A percentile compares a stretch with the other conserved stretches of the same genome.
phyloP scores from a whole-genome alignment of 163 green algal species.

The Scenedesmus sp. region DNA sequence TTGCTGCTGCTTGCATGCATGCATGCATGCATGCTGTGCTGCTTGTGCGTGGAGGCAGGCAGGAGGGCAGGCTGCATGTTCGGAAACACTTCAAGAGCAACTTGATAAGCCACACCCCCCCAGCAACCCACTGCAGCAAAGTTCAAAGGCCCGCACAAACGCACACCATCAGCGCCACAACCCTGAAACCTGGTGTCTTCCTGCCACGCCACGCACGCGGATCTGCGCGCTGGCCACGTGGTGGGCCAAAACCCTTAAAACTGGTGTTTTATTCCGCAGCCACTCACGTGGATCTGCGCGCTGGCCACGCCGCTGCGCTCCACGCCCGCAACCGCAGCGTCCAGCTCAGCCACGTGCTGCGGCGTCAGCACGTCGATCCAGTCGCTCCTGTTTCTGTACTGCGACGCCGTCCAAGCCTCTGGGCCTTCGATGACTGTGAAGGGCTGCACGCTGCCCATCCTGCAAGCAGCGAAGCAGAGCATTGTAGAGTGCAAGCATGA shows the following conservation, averaged over 20 bases:
- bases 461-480: not conserved
- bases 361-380: constrained; percentile 63
- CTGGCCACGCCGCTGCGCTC: not conserved
- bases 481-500: not conserved
- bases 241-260: no score
- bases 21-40: not conserved
- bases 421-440: constrained; percentile 71
- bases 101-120: no score
- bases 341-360: constrained; percentile 71
- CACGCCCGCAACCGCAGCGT: constrained; percentile 64
- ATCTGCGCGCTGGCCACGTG: not conserved
- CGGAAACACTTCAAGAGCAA: no score
- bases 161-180: no score
- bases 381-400: constrained; percentile 60
- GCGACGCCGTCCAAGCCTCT: constrained; percentile 67
- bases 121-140: no score
- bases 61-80: no score
- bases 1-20: not conserved
- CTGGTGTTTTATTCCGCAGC: no score
- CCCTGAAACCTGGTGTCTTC: no score
- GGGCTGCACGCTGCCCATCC: constrained; percentile 62
- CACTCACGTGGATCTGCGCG: constrained; percentile 10
- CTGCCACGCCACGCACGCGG: constrained; percentile 3
- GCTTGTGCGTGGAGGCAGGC: no score
- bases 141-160: no score